A percentile compares a stretch with the other conserved stretches of the same genome.
These are phyloP conservation scores for Sicyos edulis DNA, from an alignment of 306 rosid species.

Conservation along the genomic window DNA sequence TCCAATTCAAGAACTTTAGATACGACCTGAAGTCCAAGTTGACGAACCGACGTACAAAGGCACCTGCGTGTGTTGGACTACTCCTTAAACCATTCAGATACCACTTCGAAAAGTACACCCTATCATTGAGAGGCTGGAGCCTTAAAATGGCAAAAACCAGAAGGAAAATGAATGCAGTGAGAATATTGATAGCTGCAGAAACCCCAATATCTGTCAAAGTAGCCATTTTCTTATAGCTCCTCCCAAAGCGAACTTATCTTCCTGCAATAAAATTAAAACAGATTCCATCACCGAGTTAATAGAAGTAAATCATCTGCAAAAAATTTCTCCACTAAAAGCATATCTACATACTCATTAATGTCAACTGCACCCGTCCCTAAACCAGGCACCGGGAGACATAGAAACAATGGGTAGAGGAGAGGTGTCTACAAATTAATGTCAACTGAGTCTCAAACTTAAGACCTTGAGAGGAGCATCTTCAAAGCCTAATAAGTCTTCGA, in stretches of 20 bases:
- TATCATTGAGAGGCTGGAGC: conserved; percentile 93
- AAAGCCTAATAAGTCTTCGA: no score
- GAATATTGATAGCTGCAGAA: conserved; percentile 65
- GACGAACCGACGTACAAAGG: conserved; percentile 64
- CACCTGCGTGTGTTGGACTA: conserved; percentile 67
- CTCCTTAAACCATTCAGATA: conserved; percentile 70
- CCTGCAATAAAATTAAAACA: conserved; percentile 33
- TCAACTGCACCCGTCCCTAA: no score
- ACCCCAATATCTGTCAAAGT: conserved; percentile 62
- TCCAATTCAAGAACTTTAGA: conserved; percentile 71
- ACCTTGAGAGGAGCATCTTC: no score
- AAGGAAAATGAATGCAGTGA: conserved; percentile 69
- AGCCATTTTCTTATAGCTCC: conserved; percentile 47
- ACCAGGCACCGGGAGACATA: no score
- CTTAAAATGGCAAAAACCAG: conserved; percentile 75
- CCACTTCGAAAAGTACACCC: conserved; percentile 98
- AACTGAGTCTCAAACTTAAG: no score
- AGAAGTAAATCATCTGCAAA: not conserved
- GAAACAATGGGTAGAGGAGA: no score
- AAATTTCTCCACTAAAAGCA: not conserved
- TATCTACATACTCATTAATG: not conserved
- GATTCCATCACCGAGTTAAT: conserved; percentile 4
- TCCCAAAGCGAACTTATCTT: conserved; percentile 2
- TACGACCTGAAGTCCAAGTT: conserved; percentile 82
- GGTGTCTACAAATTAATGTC: no score